Conservation (phyloP, 2,329 filamentous ascomycete species). For the Aotearoamyces nothofagi region DNA sequence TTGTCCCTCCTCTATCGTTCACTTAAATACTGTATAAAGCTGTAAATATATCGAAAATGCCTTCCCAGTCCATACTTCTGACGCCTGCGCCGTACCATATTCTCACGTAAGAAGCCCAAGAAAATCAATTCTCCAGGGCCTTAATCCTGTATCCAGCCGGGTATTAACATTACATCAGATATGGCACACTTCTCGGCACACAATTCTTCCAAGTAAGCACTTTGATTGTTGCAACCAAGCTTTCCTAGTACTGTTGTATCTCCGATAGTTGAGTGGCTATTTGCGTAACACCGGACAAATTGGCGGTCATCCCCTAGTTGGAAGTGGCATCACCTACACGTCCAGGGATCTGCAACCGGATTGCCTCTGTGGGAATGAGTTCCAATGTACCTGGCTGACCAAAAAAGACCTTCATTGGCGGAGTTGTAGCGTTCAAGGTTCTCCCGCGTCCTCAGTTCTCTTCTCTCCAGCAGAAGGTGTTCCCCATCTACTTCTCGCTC, state of each 20-base stretch:
- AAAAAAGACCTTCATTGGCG: slow-evolving; percentile 53
- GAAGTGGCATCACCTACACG: too few relatives aligned
- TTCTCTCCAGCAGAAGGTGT: slow-evolving; percentile 63
- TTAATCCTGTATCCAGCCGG: too few relatives aligned
- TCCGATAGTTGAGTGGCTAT: slow-evolving; percentile 3
- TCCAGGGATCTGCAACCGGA: too few relatives aligned
- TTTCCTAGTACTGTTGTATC: slow-evolving; percentile 2
- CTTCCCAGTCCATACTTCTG: slow-evolving; percentile 27
- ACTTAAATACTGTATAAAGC: neutral
- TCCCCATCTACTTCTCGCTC: slow-evolving; percentile 78
- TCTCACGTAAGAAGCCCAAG: slow-evolving; percentile 38
- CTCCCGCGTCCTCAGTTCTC: slow-evolving; percentile 72
- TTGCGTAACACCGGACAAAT: too few relatives aligned
- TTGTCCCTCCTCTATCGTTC: too few relatives aligned
- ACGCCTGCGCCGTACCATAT: slow-evolving; percentile 63
- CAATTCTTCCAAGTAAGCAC: slow-evolving; percentile 64
- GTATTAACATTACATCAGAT: too few relatives aligned
- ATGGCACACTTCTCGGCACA: slow-evolving; percentile 74
- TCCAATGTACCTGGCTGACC: slow-evolving; percentile 5
- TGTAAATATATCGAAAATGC: slow-evolving; percentile 15
- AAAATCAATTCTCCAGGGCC: too few relatives aligned
- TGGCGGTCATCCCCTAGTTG: too few relatives aligned
- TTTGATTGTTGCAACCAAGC: neutral
- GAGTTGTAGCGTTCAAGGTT: slow-evolving; percentile 60
- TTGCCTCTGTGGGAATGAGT: too few relatives aligned